A percentile compares a stretch with the other conserved stretches of the same genome.
Conservation (phyloP, 1,139 yeast genomes). For the Blastobotrys capitulatus region DNA sequence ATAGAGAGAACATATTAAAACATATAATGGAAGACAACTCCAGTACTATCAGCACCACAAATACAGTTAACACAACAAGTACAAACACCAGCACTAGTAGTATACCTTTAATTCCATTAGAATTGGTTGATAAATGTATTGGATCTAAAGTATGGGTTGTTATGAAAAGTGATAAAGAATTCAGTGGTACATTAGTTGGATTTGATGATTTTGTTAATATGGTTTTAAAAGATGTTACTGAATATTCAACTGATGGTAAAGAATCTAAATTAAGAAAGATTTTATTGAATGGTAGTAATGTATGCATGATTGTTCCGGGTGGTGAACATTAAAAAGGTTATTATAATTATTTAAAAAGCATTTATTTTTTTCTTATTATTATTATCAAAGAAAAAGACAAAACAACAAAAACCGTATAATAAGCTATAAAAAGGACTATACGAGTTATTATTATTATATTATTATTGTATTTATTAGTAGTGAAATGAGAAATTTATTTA, state of each 20-base stretch:
- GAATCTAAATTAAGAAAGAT: slow-evolving; percentile 53
- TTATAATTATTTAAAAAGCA: no score
- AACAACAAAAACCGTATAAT: no score
- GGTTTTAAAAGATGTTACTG: slow-evolving; percentile 79
- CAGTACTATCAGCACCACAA: neutral
- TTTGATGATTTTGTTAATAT: slow-evolving; percentile 95
- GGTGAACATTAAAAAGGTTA: slow-evolving; percentile 7
- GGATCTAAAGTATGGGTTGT: slow-evolving; percentile 78
- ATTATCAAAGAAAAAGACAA: no score
- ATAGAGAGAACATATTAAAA: no score
- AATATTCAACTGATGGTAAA: slow-evolving; percentile 40
- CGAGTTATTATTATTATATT: no score
- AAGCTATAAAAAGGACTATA: no score
- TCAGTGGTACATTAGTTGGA: slow-evolving; percentile 80
- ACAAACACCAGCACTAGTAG: neutral
- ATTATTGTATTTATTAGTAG: no score
- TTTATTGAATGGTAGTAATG: slow-evolving; percentile 81
- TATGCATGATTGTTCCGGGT: slow-evolving; percentile 59
- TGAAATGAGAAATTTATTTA: no score
- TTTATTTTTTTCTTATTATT: no score
- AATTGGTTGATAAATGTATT: slow-evolving; percentile 80
- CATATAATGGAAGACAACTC: neutral
- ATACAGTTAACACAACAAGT: neutral
- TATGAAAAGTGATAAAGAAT: slow-evolving; percentile 55
- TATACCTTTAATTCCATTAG: slow-evolving; percentile 55